Conservation (phyloP, 2,329 filamentous ascomycete species). For the Fusarium oligoseptatum region DNA sequence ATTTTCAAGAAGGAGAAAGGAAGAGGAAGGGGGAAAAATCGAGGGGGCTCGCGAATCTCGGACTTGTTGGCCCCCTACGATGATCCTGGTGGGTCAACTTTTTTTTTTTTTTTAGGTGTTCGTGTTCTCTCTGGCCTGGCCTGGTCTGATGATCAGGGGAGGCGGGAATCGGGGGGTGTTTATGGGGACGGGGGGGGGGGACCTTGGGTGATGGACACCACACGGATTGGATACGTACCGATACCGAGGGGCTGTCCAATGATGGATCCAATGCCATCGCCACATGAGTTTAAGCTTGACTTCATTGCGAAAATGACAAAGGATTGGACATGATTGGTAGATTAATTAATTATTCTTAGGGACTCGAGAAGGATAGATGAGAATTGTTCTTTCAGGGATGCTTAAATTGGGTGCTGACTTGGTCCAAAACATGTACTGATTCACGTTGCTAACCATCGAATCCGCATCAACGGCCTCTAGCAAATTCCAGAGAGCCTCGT, state of each 20-base stretch:
- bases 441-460: not conserved
- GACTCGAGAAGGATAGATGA: not conserved
- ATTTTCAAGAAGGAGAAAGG: conserved; percentile 4
- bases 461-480: not conserved
- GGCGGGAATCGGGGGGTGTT: not conserved
- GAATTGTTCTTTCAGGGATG: not conserved
- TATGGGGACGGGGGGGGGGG: not conserved
- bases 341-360: not conserved
- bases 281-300: not conserved
- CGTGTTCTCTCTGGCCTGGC: conserved; percentile 25
- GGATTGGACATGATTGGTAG: not conserved
- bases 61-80: conserved; percentile 31
- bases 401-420: not conserved
- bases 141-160: conserved; percentile 33
- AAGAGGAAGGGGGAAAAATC: conserved; percentile 14
- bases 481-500: not conserved
- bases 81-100: conserved; percentile 32
- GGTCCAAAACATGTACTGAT: not conserved
- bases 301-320: not conserved
- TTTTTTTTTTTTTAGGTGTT: conserved; percentile 42
- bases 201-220: not conserved
- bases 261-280: conserved; percentile 35
- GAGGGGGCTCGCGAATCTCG: conserved; percentile 41
- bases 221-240: conserved; percentile 21
- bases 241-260: conserved; percentile 29